phyloP scores from a whole-genome alignment of 1,284 basidiomycete species.

The Malassezia obtusa region DNA sequence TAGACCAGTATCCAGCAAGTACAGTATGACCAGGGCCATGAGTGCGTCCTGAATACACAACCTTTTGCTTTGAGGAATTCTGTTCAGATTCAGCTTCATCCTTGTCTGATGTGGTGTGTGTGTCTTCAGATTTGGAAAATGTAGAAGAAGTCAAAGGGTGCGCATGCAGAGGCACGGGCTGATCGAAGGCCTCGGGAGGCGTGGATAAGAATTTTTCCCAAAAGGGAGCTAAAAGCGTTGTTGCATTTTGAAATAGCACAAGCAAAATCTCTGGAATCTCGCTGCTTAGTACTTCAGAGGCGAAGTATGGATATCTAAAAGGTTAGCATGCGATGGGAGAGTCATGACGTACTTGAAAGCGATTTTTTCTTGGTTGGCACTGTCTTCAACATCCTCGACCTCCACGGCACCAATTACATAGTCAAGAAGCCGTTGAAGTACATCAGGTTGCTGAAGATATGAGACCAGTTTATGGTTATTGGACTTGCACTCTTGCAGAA shows the following conservation, averaged over 20 bases:
- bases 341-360: slow-evolving; percentile 36
- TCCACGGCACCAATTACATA: slow-evolving; percentile 78
- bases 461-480: slow-evolving; percentile 80
- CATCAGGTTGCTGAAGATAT: slow-evolving; percentile 70
- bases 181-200: slow-evolving; percentile 6
- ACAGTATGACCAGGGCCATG: slow-evolving; percentile 51
- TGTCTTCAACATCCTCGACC: slow-evolving; percentile 56
- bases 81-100: background rate
- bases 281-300: slow-evolving; percentile 88
- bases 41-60: slow-evolving; percentile 17
- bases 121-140: background rate
- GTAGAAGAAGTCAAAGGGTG: slow-evolving; percentile 34
- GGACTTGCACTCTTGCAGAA: slow-evolving; percentile 87
- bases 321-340: background rate
- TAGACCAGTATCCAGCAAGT: slow-evolving; percentile 57
- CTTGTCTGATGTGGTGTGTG: background rate
- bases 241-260: slow-evolving; percentile 66
- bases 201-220: slow-evolving; percentile 73
- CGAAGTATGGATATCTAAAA: slow-evolving; percentile 68
- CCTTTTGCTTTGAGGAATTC: background rate
- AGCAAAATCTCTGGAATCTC: slow-evolving; percentile 91
- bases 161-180: slow-evolving; percentile 37
- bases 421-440: slow-evolving; percentile 66
- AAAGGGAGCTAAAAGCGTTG: slow-evolving; percentile 56
- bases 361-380: slow-evolving; percentile 44